Base-by-base conservation (phyloP, 371 early-diverging fungal species). In the Circinella minor region DNA sequence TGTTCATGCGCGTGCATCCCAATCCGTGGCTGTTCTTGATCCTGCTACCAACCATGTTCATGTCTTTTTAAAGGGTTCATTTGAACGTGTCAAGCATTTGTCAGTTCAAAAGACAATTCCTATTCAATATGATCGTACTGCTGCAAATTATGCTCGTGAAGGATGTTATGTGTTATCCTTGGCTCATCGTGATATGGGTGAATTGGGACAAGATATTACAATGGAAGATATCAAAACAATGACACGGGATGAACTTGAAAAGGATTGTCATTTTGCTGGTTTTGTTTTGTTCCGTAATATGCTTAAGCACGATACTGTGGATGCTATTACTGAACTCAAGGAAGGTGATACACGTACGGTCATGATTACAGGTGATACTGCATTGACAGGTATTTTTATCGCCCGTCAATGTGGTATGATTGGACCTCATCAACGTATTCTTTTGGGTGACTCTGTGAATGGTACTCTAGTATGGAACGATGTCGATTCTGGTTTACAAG, bases 351-450 rank as follows among this genome's bases (percentile, higher is more conserved):
- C 96, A 18, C 81, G 88, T 5, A 86, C 88, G 10, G 87, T 90
- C 18, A 97, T 99, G 95, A 91, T 96, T 37, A 98, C 99, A 0
- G 99, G 99, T 4, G 99, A 99, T 73, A 92, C 94, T 62, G 86
- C 86, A 51, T 65, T 91, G 54, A 96, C 98, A 4, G 95, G 95
- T 4, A 72, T 78, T 20, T 86, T 81, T 36, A 90, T 95, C 46
- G 95, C 94, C 0, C 71, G 77, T 46, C 73, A 73, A 60, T 75
- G 81, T 61, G 76, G 77, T 0, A 61, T 81, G 8, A 74, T 78
- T 0, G 76, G 75, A 38, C 38, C 71, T 11, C 49, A 74, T 18
- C 57, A 64, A 8, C 77, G 84, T 55, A 83, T 90, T 62, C 87
- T 91, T 6, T 88, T 94, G 14, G 80, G 84, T 6, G 90, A 91